Percentiles rank a stretch among this genome's conserved stretches.
These are phyloP conservation scores for Mimosa pudica DNA, from an alignment of 306 rosid species.

Conservation along the genomic window DNA sequence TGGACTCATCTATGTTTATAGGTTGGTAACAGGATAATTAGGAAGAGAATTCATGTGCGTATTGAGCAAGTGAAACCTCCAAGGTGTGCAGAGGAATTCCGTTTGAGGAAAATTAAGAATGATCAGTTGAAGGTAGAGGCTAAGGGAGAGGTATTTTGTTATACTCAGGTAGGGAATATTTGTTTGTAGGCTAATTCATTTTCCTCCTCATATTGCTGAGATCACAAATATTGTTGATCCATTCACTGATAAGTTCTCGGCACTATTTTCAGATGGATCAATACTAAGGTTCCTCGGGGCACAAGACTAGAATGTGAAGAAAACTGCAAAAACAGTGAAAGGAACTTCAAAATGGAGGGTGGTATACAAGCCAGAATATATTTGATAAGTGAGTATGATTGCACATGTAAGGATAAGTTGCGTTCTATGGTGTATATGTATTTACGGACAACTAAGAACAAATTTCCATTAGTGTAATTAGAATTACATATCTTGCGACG, in stretches of 20 bases:
- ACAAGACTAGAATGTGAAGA: slow-evolving; percentile 60
- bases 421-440: background rate
- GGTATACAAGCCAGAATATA: slow-evolving; percentile 73
- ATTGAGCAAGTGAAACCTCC: slow-evolving; percentile 91
- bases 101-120: slow-evolving; percentile 68
- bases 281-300: slow-evolving; percentile 71
- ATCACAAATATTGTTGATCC: slow-evolving; percentile 66
- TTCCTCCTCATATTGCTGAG: slow-evolving; percentile 55
- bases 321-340: slow-evolving; percentile 69
- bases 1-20: slow-evolving; percentile 21
- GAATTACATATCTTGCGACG: slow-evolving; percentile 60
- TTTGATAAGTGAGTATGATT: slow-evolving; percentile 57
- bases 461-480: slow-evolving; percentile 30
- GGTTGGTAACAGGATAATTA: slow-evolving; percentile 79
- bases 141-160: slow-evolving; percentile 62
- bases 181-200: slow-evolving; percentile 22
- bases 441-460: slow-evolving; percentile 22
- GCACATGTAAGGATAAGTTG: background rate
- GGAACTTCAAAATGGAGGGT: slow-evolving; percentile 70
- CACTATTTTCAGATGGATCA: slow-evolving; percentile 55
- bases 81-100: slow-evolving; percentile 65
- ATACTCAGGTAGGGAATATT: background rate
- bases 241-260: slow-evolving; percentile 56
- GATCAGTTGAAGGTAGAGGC: slow-evolving; percentile 84
- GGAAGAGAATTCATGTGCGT: slow-evolving; percentile 91